phyloP scores from a whole-genome alignment of 139 green algal species.

The Nannochloris sp. region DNA sequence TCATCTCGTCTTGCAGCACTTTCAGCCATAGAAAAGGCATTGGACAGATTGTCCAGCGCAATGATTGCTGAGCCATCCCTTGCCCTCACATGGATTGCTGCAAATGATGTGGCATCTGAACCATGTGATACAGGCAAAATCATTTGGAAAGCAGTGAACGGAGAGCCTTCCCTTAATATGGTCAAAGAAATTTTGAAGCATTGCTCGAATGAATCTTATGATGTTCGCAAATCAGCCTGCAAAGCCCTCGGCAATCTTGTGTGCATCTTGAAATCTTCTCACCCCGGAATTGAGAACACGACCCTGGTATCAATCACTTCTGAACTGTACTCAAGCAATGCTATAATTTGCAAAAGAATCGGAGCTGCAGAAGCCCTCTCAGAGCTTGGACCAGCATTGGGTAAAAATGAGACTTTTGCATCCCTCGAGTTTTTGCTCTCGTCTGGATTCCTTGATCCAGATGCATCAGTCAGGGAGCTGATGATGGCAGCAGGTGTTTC shows the following conservation, averaged over 20 bases:
- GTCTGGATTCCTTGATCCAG: constrained; percentile 61
- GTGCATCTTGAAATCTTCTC: neutral
- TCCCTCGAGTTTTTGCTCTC: constrained; percentile 79
- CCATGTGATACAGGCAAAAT: constrained; percentile 34
- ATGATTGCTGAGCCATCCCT: constrained; percentile 15
- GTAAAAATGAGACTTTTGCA: constrained; percentile 34
- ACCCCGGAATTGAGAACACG: no score
- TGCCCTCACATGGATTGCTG: constrained; percentile 48
- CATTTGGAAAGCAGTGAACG: neutral
- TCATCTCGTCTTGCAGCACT: constrained; percentile 54
- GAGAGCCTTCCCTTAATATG: neutral
- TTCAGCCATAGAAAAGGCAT: constrained; percentile 32
- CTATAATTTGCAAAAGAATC: constrained; percentile 5
- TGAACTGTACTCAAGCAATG: constrained; percentile 37
- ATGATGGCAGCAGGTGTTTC: constrained; percentile 68
- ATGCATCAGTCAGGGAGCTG: constrained; percentile 41
- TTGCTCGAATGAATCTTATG: neutral
- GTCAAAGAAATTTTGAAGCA: neutral
- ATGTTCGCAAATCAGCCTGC: neutral
- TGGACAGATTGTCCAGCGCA: constrained; percentile 9
- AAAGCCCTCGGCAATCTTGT: constrained; percentile 2
- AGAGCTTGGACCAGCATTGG: constrained; percentile 39
- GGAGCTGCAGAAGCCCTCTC: constrained; percentile 59
- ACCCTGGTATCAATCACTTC: no score
- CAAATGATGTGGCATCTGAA: constrained; percentile 40